Conservation (phyloP, 2,329 filamentous ascomycete species). For the Paraphoma chrysanthemicola region DNA sequence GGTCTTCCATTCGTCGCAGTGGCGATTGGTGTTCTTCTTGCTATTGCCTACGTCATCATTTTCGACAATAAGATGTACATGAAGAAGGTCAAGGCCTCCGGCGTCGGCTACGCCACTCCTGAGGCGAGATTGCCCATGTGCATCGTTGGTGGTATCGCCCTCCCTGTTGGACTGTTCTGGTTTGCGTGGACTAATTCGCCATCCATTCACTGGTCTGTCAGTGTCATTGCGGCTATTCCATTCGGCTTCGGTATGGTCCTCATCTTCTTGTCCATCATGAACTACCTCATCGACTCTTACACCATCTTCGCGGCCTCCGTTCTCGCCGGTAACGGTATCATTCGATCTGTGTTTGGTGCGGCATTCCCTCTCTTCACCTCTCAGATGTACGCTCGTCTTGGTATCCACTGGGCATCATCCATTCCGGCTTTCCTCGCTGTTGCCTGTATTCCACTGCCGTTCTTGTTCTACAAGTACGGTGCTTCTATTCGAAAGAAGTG, state of each 20-base stretch:
- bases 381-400: conserved; percentile 61
- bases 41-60: conserved; percentile 60
- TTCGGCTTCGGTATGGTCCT: conserved; percentile 68
- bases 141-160: conserved; percentile 66
- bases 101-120: conserved; percentile 66
- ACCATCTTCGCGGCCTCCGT: conserved; percentile 80
- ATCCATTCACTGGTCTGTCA: conserved; percentile 63
- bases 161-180: conserved; percentile 61
- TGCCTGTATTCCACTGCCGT: conserved; percentile 75
- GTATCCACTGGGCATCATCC: conserved; percentile 78
- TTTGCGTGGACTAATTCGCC: conserved; percentile 56
- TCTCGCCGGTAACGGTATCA: conserved; percentile 78
- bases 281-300: conserved; percentile 58
- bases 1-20: conserved; percentile 69
- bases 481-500: conserved; percentile 68
- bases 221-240: conserved; percentile 58
- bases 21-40: conserved; percentile 68
- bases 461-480: conserved; percentile 79
- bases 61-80: conserved; percentile 46
- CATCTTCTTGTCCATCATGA: conserved; percentile 65
- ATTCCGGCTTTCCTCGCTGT: conserved; percentile 78
- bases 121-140: conserved; percentile 70
- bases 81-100: conserved; percentile 51
- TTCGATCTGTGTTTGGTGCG: conserved; percentile 79
- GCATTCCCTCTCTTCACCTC: conserved; percentile 80